These are phyloP conservation scores for Clitopilus passeckerianus DNA, from an alignment of 768 basidiomycete genomes.

Conservation along the genomic window DNA sequence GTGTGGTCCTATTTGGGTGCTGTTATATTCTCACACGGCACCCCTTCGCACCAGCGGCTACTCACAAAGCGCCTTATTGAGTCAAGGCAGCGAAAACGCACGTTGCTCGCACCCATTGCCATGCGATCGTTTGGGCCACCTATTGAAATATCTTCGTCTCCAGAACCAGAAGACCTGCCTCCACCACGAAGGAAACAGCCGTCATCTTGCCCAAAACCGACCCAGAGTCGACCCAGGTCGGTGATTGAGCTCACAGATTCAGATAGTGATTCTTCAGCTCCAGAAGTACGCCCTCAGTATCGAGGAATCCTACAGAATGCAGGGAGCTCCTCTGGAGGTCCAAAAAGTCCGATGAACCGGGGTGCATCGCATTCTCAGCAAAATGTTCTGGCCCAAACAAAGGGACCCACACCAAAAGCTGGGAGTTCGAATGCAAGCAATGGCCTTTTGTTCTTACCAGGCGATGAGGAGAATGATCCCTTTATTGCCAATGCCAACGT, in stretches of 20 bases:
- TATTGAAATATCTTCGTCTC: slow-evolving; percentile 11
- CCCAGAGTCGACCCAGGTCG: not conserved
- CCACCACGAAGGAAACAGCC: slow-evolving; percentile 1
- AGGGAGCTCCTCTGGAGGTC: not conserved
- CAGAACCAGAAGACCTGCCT: slow-evolving; percentile 8
- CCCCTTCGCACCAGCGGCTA: not conserved
- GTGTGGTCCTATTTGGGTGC: not conserved
- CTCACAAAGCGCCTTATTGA: not conserved
- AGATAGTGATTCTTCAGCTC: slow-evolving; percentile 27
- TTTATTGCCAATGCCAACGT: not conserved
- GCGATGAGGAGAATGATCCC: slow-evolving; percentile 33
- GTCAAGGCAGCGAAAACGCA: not conserved
- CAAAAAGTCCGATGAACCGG: slow-evolving; percentile 2
- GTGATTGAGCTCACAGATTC: slow-evolving; percentile 53
- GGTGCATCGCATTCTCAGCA: slow-evolving; percentile 6
- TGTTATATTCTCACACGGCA: not conserved
- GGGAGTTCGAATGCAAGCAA: slow-evolving; percentile 9
- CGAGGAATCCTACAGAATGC: slow-evolving; percentile 8
- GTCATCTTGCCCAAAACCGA: not conserved
- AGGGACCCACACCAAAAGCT: not conserved
- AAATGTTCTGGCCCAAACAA: slow-evolving; percentile 2
- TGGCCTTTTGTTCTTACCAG: slow-evolving; percentile 23
- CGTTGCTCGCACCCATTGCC: not conserved
- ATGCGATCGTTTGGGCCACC: not conserved
- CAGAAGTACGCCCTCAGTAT: slow-evolving; percentile 2